Base-by-base conservation (phyloP, 495 filamentous ascomycete species). In the Aspergillus cristatus region DNA sequence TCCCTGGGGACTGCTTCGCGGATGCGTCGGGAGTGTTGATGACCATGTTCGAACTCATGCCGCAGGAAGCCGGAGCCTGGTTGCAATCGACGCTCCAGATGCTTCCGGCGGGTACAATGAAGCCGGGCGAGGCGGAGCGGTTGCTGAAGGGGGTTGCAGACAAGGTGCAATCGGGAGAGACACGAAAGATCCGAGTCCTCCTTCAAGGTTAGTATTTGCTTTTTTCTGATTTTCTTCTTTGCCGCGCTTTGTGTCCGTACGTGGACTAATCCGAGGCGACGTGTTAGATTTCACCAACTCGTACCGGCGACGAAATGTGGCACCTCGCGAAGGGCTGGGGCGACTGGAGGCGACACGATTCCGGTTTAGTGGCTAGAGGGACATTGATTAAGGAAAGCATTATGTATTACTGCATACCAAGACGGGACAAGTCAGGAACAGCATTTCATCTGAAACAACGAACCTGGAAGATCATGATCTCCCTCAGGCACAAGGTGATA, bases 11-110 rank as follows among this genome's bases (percentile, higher is more conserved):
- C 54, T 96, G 88, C 62, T 88, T 97, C 58, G 75, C 89, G 1
- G 93, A 97, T 59, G 88, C 87, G 5, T 91, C 84, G 16, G 85
- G 88, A 8, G 84, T 94, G n/a, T 62, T 97, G 42, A 77, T 99
- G 50, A 79, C 75, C 1, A 66, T 96, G 45, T 94, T 97, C 51
- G 81, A 96, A 54, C 62, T 97, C 17, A 71, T 93, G 47, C 93
- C 93, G 0, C 62, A 75, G 28, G 74, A 89, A 46, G 81, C 83
- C 33, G 72, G 82, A 4, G 44, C 61, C 7, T 97, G 90, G 86
- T 75, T 95, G 15, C 79, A 85, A 50, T 64, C 62, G 11, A 96
- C 91, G 1, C 71, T 97, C 22, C 74, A 78, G 41, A 77, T 95
- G 73, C 67, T 97, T 12, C 91, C 91, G 1, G 48, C 68, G 2